Evolutionary conservation across 2,329 filamentous ascomycete species (phyloP), one percentile per base, ranked within the genome.

Genomic region (Alternaria alternata): DNA sequence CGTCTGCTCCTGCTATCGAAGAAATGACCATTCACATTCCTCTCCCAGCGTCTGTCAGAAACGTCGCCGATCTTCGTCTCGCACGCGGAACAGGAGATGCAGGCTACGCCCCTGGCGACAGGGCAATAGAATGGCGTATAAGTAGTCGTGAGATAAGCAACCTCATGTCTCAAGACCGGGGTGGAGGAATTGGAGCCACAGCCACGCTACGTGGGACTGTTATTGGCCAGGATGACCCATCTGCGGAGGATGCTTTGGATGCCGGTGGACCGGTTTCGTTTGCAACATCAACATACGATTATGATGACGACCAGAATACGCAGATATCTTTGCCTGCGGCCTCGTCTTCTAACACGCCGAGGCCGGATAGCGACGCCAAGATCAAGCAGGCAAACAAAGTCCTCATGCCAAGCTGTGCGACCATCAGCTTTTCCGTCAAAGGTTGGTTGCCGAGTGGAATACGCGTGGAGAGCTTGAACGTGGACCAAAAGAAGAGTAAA

Each of bases 141-240:
- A 87, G 89, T 1, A 86, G 87, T 24, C 94, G 93, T 79, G 93
- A 96, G 57, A 84, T 93, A 3, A 85, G 87, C 1, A 47, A 47
- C 0, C 71, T 81, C 51, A 75, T 79, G 64, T 62, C 76, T 3
- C 70, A 72, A 20, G 72, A 77, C 48, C 74, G 76, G 12, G 76
- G 77, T 16, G 78, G 75, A 0, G 85, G 86, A 1, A 85, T 91
- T 2, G 85, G 86, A 16, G 86, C 89, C 1, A 88, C 87, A 54
- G 93, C 93, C 54, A 90, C 88, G 1, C 82, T 98, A 41, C 87
- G 91, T 51, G 95, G 93, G 71, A 94, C 91, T 0, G 90, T 96
- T 0, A 87, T 92, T 8, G 93, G 94, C 2, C 69, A 75, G 1
- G 79, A 82, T 5, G 83, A 86, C 1, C 79, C 80, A 7, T 75